These are phyloP conservation scores for Phytophthora pini DNA, from an alignment of 352 stramenopile species.

Conservation along the genomic window DNA sequence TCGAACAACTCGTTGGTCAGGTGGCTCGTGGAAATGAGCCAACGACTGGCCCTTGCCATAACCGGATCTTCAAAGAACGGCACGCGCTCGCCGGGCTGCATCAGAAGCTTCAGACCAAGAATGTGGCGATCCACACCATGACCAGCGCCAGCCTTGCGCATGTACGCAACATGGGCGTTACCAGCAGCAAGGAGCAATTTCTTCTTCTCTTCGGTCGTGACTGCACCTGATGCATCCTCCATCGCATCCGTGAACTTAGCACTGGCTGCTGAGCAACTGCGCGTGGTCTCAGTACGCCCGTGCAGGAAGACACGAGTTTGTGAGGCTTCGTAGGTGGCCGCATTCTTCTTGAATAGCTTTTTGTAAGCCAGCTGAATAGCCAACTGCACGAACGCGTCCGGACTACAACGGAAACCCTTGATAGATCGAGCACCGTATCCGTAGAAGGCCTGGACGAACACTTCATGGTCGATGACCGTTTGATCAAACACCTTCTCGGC, in stretches of 20 bases:
- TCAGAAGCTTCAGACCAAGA: constrained; percentile 85
- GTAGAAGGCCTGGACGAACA: constrained; percentile 89
- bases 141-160: constrained; percentile 73
- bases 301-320: constrained; percentile 95
- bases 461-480: constrained; percentile 87
- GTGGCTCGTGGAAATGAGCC: constrained; percentile 84
- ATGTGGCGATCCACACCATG: constrained; percentile 95
- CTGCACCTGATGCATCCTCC: constrained; percentile 50
- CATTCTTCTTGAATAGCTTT: constrained; percentile 71
- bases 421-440: constrained; percentile 90
- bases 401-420: constrained; percentile 91
- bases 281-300: constrained; percentile 93
- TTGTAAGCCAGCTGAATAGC: constrained; percentile 95
- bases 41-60: constrained; percentile 73
- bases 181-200: constrained; percentile 50
- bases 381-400: constrained; percentile 96
- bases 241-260: constrained; percentile 90
- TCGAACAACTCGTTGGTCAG: constrained; percentile 86
- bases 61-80: constrained; percentile 77
- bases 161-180: constrained; percentile 68
- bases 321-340: constrained; percentile 94
- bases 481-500: constrained; percentile 70
- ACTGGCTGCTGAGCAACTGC: constrained; percentile 81
- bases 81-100: constrained; percentile 54
- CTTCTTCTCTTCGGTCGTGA: constrained; percentile 47